Evolutionary conservation across 495 filamentous ascomycete species (phyloP), one percentile per base, ranked within the genome.

Genomic region (Saxophila tyrrhenica): DNA sequence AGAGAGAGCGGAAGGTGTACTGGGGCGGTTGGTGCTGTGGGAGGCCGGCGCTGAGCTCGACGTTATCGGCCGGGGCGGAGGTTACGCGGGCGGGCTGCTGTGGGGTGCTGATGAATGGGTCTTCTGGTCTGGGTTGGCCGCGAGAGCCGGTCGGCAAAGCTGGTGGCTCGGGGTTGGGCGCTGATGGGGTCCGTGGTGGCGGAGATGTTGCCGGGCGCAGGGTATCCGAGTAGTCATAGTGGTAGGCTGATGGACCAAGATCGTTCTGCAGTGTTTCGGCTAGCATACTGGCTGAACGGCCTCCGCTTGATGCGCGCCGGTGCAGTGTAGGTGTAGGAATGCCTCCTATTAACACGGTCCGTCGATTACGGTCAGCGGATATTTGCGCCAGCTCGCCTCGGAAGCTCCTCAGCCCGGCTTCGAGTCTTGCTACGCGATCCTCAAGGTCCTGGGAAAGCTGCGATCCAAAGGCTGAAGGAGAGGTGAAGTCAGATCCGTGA

Each of bases 361-460:
- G 9, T 2, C 59, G 59, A 32, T 58, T 54, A 10, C 59, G 50
- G n/a, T 55, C 55, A 1, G 54, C 51, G 8, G 55, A 42, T 21
- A 62, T n/a, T n/a, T 49, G 55, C 23, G 39, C 17, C 25, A 62
- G 39, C 9, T 50, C 35, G 16, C 25, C 51, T 39, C 55, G 59
- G 48, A 62, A 62, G 24, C 39, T 47, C 25, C 45, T 43, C 39
- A 62, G 39, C 11, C 55, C 54, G n/a, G 51, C 46, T 25, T 62
- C 59, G 5, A 62, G 51, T 25, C 29, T 45, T 3, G 55, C 55
- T 0, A 62, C 55, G 0, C 59, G 59, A 19, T 62, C 59, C 25
- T 62, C 59, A n/a, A 62, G 54, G 19, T 62, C 59, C 25, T 39
- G n/a, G 20, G 57, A 59, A 1, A 55, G 23, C 41, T 60, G 52